Evolutionary conservation across 495 filamentous ascomycete species (phyloP).

Genomic region (Xylona heveae): DNA sequence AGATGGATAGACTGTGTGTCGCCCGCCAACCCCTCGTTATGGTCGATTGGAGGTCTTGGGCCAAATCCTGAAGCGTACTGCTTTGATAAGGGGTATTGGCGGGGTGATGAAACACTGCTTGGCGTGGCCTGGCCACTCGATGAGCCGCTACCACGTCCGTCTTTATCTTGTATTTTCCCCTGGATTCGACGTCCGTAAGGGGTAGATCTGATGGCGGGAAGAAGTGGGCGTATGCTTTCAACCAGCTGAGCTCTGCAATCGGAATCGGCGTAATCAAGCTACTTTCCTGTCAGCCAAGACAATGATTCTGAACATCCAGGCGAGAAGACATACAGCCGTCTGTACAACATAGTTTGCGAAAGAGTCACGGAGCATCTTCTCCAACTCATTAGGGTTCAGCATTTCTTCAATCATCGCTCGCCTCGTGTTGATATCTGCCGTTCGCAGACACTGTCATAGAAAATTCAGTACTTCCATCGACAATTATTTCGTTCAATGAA

Average conservation of each 20-base stretch:
- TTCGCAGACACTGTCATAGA: conserved; percentile 43
- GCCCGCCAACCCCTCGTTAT: no score
- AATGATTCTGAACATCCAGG: neutral
- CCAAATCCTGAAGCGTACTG: no score
- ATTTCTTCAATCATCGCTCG: conserved; percentile 74
- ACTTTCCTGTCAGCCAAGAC: neutral
- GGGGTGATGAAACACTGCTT: no score
- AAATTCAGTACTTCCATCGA: no score
- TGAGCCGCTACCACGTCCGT: conserved; percentile 1
- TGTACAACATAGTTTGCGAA: conserved; percentile 97
- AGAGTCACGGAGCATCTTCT: conserved; percentile 68
- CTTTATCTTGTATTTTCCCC: conserved; percentile 40
- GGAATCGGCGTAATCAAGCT: conserved; percentile 55
- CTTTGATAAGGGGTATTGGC: no score
- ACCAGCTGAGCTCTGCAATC: conserved; percentile 50
- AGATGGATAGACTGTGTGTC: no score
- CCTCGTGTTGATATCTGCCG: conserved; percentile 42
- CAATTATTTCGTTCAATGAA: neutral
- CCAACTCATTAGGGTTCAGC: conserved; percentile 49
- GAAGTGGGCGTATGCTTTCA: conserved; percentile 61
- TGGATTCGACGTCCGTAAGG: conserved; percentile 86
- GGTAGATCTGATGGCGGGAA: conserved; percentile 63
- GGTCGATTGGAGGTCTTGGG: no score
- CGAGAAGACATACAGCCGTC: conserved; percentile 33
- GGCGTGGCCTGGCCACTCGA: conserved; percentile 6